Evolutionary conservation across 768 basidiomycete species (phyloP).

Genomic region (Rhodosporidiobolus odoratus): DNA sequence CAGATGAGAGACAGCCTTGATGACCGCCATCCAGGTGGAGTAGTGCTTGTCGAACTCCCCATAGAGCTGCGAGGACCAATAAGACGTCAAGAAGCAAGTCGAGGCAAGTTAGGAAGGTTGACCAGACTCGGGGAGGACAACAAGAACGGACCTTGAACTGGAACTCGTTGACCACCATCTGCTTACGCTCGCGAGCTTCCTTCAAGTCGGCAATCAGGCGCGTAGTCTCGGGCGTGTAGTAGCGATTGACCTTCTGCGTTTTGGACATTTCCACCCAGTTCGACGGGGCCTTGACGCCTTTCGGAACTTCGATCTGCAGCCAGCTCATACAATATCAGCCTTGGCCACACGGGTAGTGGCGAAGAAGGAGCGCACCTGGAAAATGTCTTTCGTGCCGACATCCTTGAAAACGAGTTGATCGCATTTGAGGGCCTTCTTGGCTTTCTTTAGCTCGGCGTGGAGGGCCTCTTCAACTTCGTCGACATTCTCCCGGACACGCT

Average conservation of each 20-base stretch:
- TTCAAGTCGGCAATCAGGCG: slow-evolving; percentile 72
- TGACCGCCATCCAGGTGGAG: slow-evolving; percentile 64
- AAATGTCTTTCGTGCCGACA: slow-evolving; percentile 44
- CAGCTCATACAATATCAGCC: not conserved
- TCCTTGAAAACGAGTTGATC: slow-evolving; percentile 26
- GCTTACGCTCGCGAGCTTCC: slow-evolving; percentile 86
- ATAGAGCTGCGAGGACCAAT: slow-evolving; percentile 50
- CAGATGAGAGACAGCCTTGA: slow-evolving; percentile 85
- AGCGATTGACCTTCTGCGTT: slow-evolving; percentile 65
- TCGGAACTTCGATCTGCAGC: slow-evolving; percentile 35
- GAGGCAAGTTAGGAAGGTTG: not conserved
- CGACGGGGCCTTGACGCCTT: slow-evolving; percentile 31
- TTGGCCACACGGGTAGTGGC: not conserved
- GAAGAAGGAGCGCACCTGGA: slow-evolving; percentile 19
- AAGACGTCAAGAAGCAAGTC: no score
- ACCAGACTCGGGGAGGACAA: not conserved
- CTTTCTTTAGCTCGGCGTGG: slow-evolving; percentile 60
- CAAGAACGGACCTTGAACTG: slow-evolving; percentile 53
- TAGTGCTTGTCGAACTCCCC: slow-evolving; percentile 77
- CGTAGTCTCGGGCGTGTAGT: slow-evolving; percentile 67
- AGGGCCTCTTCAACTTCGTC: slow-evolving; percentile 63
- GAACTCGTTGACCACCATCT: slow-evolving; percentile 73
- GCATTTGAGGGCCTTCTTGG: slow-evolving; percentile 62
- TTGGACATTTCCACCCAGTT: slow-evolving; percentile 63
- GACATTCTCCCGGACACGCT: slow-evolving; percentile 63